Percentiles rank a stretch among this genome's conserved stretches.
These are phyloP conservation scores for Cicer pinnatifidum DNA, from an alignment of 306 rosid genomes.

Conservation along the genomic window DNA sequence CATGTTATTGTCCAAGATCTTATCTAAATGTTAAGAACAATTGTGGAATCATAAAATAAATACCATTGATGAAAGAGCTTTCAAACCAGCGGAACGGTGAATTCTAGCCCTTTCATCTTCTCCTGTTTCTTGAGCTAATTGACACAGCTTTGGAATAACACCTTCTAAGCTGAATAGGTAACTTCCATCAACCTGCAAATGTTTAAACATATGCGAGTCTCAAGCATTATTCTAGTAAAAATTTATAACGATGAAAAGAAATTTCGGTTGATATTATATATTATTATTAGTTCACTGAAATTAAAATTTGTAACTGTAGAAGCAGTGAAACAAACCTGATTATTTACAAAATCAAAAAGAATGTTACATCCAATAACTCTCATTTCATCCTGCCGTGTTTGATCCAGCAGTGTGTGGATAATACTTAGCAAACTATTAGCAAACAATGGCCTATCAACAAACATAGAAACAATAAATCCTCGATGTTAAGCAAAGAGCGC, in stretches of 20 bases:
- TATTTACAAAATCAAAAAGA: constrained; percentile 87
- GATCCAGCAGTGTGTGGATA: constrained; percentile 88
- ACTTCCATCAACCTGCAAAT: constrained; percentile 75
- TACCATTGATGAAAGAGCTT: constrained; percentile 91
- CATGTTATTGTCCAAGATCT: constrained; percentile 1
- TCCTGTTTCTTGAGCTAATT: constrained; percentile 80
- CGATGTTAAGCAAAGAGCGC: constrained; percentile 15
- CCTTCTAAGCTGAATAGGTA: constrained; percentile 83
- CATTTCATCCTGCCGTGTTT: constrained; percentile 85
- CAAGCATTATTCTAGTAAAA: constrained; percentile 21
- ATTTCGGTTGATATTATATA: constrained; percentile 15
- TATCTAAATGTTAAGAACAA: constrained; percentile 34
- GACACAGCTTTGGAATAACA: constrained; percentile 81
- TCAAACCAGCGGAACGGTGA: constrained; percentile 73
- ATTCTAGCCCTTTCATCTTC: constrained; percentile 64
- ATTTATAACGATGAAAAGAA: constrained; percentile 18
- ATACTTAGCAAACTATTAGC: constrained; percentile 86
- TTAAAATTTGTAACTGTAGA: constrained; percentile 17
- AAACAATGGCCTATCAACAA: constrained; percentile 78
- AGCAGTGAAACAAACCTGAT: constrained; percentile 66
- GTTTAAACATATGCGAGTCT: constrained; percentile 34
- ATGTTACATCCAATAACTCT: constrained; percentile 83
- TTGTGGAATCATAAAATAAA: constrained; percentile 40
- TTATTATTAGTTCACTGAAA: constrained; percentile 18
- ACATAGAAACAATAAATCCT: constrained; percentile 41